These are phyloP conservation scores for Penicillium samsonianum DNA, from an alignment of 495 filamentous ascomycete genomes.

Conservation along the genomic window DNA sequence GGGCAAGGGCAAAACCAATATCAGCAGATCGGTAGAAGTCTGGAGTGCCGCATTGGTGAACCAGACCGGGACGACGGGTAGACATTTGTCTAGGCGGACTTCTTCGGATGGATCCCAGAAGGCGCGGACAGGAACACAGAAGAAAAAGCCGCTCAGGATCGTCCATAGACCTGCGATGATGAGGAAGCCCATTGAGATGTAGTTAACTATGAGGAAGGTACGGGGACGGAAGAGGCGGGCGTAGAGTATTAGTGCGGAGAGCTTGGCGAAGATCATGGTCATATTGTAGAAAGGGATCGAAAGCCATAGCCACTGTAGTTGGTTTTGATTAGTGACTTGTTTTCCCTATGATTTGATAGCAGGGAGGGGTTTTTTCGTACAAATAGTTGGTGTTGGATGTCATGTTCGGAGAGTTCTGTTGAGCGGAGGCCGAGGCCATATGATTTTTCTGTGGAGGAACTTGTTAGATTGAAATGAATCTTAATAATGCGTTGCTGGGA, in stretches of 20 bases:
- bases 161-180: conserved; percentile 39
- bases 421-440: conserved; percentile 19
- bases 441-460: conserved; percentile 12
- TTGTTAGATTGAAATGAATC: conserved; percentile 8
- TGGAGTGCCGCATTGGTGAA: conserved; percentile 48
- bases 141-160: conserved; percentile 39
- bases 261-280: conserved; percentile 46
- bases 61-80: conserved; percentile 40
- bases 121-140: conserved; percentile 37
- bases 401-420: neutral
- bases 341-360: neutral
- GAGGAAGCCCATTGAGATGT: conserved; percentile 34
- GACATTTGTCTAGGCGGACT: conserved; percentile 21
- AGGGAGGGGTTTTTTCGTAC: conserved; percentile 9
- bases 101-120: conserved; percentile 29
- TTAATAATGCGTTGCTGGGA: neutral
- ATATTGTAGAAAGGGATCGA: conserved; percentile 46
- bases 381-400: conserved; percentile 11
- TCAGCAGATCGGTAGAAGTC: conserved; percentile 47
- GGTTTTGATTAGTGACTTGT: neutral
- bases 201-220: conserved; percentile 32
- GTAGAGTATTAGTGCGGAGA: conserved; percentile 45
- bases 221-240: conserved; percentile 39
- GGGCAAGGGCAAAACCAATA: conserved; percentile 50
- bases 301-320: conserved; percentile 36